Base-by-base conservation (phyloP, 176 grass and related monocot genomes). In the Musa beccarii region DNA sequence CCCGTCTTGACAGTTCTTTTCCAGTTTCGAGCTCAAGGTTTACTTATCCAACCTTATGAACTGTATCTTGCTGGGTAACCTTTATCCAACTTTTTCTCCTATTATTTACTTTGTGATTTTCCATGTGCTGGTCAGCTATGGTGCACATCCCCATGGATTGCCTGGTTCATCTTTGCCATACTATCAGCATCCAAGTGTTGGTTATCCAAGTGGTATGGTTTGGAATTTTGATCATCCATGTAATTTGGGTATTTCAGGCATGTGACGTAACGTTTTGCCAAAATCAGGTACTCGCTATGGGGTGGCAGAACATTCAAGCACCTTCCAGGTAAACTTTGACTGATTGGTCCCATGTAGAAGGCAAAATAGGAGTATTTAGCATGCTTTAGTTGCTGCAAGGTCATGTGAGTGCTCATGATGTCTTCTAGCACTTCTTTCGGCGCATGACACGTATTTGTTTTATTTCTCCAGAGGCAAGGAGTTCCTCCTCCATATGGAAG, bases 401-500 rank as follows among this genome's bases (percentile, higher is more conserved):
- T 70, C 23, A 8, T 16, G 9, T 21, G 24, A 3, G 2, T 54
- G 1, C 11, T 23, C n/a, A 49, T 49, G 28, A 13, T 19, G 17
- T 20, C 43, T 59, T 59, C 11, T 57, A 49, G 16, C 51, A 8
- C 26, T 49, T 62, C 0, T 20, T 20, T 12, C 34, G 14, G 16
- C 3, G 2, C 8, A 0, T 34, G 25, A 2, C 12, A 12, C 17
- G 1, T 11, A 51, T 51, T 70, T 29, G 69, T 57, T 79, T 55
- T 9, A 28, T 71, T 63, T 20, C 14, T 82, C 66, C 69, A 91
- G 89, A 71, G 68, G 19, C 77, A 91, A 76, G 81, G 73, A 54
- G 21, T 59, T 72, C 59, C 75, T 76, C 79, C 69, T 76, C 79
- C 69, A n/a, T 25, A 83, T 54, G 67, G 77, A 71, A 83, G 63